Base-by-base conservation (phyloP, 2,329 filamentous ascomycete species). In the Fusarium torulosum region DNA sequence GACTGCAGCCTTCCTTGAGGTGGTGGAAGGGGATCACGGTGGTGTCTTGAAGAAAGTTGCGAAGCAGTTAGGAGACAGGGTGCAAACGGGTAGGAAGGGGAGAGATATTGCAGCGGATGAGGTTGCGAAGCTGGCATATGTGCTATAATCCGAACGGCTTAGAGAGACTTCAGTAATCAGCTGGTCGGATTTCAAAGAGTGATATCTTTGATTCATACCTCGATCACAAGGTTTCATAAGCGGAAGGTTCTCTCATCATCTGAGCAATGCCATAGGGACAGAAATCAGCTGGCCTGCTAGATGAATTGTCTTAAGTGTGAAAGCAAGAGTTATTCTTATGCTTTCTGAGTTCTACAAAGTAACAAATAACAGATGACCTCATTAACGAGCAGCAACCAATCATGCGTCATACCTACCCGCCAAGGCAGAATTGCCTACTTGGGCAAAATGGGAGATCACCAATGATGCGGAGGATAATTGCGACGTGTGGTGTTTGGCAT, bases 1-100 rank as follows among this genome's bases (percentile, higher is more conserved):
- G 5, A 60, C 63, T 7, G 43, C 61, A 8, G 72, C 76, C 0
- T 68, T 81, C 19, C 47, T 76, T 15, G 29, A 31, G 9, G 51
- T 45, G 7, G 29, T 61, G 6, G 46, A 21, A 14, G 31, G 14
- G 25, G 40, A 46, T 9, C n/a, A 29, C 2, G 38, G 47, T 11
- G n/a, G 37, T 25, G 25, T 10, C 17, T 25, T 61, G 25, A 15
- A 21, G 4, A 10, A 44, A 7, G 43, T 21, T 9, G 56, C 59
- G 0, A 38, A 20, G 17, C 19, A 19, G 4, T 4, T 43, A 6
- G 56, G 56, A 6, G 4, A 42, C 1, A 46, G 13, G 6, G 33
- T 61, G 1, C 52, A 45, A 9, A 10, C 41, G 11, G 19, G 29
- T 4, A 43, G 41, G 9, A 46, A 27, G 14, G 59, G 59, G 4